A percentile compares a stretch with the other conserved stretches of the same genome.
phyloP scores from a whole-genome alignment of 2,329 filamentous ascomycete species.

The Cadophora sp. region DNA sequence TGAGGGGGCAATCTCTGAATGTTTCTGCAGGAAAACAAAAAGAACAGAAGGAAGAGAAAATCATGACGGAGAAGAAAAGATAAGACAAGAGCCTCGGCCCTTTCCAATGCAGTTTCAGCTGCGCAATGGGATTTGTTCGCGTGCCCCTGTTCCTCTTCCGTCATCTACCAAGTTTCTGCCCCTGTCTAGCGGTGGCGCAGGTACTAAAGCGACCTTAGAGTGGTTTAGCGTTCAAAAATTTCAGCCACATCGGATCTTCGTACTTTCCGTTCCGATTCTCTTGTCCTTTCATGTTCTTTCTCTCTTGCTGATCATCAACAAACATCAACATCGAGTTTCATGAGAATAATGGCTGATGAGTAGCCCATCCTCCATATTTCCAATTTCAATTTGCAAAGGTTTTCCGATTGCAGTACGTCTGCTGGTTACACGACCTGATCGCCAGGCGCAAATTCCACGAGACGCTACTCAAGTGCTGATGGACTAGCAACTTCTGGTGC shows the following conservation, averaged over 20 bases:
- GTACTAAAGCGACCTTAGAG: not conserved
- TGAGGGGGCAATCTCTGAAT: not conserved
- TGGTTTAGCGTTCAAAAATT: not conserved
- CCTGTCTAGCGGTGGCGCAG: not conserved
- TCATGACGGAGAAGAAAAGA: conserved; percentile 8
- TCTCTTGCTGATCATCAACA: not conserved
- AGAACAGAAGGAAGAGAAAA: not conserved
- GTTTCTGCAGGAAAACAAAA: not conserved
- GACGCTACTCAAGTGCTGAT: not conserved
- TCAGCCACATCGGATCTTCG: conserved; percentile 14
- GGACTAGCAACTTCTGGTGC: conserved; percentile 7
- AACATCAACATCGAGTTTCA: not conserved
- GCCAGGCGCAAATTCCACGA: not conserved
- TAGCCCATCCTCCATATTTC: not conserved
- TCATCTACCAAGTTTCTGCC: not conserved
- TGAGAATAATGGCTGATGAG: not conserved
- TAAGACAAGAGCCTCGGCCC: conserved; percentile 7
- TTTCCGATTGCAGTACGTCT: not conserved
- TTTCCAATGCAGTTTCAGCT: not conserved
- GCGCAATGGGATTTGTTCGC: not conserved
- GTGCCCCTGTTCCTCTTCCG: conserved; percentile 11
- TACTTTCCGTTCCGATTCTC: not conserved
- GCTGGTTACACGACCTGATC: not conserved
- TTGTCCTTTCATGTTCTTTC: too few species aligned
- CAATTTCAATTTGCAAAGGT: not conserved